Base-by-base conservation (phyloP, 2,329 filamentous ascomycete genomes). In the Aspergillus sp. region DNA sequence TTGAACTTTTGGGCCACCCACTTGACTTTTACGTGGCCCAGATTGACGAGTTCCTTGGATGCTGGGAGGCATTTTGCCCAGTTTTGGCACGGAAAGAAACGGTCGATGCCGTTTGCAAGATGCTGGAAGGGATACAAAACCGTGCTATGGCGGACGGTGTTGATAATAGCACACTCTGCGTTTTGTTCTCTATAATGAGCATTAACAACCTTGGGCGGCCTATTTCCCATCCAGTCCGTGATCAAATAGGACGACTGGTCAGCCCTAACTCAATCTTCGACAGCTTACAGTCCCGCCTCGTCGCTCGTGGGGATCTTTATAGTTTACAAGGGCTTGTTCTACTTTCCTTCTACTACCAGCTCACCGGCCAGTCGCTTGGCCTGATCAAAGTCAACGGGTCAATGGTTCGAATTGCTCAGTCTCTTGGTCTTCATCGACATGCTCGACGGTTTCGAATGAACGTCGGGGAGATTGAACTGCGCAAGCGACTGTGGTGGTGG, bases 401-500 rank as follows among this genome's bases (percentile, higher is more conserved):
- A 5, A 41, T 41, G 34, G 34, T 15, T 5, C 34, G 34, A 41
- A 41, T 41, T 11, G 34, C 34, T 3, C 48, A 51, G 7, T 51
- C 48, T 4, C 48, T 51, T 8, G 48, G 48, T 13, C 48, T 51
- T 9, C 48, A 51, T n/a, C 48, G 48, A 30, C 48, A 51, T 9
- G 48, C 48, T 4, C 25, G 48, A 30, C 22, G 48, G 13, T 51
- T 51, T 15, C 48, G 48, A 28, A 51, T 51, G 19, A 51, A 31
- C 19, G 23, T 17, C 9, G 48, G 48, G 17, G 48, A 51, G 30
- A 30, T 51, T n/a, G 48, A 51, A 51, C 25, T 51, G 30, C 48
- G 48, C 48, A 51, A 51, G 25, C 48, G 48, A 25, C 7, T 51
- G 11, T 51, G 48, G 48, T 51, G 48, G 48, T 51, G 48, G 48